Base-by-base conservation (phyloP, 2,329 filamentous ascomycete species). In the Atkinsonella hypoxylon region DNA sequence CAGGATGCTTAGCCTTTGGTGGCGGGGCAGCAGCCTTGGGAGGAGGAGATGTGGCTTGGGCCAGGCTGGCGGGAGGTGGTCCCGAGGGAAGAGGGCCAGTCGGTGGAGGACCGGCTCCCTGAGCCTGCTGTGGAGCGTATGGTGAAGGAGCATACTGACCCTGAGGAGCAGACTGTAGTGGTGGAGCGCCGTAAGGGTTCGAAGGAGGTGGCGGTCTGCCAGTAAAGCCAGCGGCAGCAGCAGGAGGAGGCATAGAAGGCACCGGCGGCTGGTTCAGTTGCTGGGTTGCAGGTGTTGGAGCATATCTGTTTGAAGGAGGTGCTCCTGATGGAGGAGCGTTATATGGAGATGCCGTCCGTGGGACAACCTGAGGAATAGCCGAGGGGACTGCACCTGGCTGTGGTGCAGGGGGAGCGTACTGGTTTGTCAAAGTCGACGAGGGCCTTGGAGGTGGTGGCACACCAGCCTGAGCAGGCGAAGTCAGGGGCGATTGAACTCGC, bases 331-430 rank as follows among this genome's bases (percentile, higher is more conserved):
- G 87, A 49, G 90, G 86, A 38, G 85, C 80, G 60, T 90, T 89
- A 67, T 95, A 96, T 6, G 90, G 90, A 26, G 90, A 95, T 4
- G 85, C 77, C 30, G 85, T 89, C 56, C 89, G 82, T 20, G 82
- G 78, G 48, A 88, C 77, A 18, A 80, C 77, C 41, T 82, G 75
- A 43, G 78, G 78, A 48, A 67, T 58, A 53, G 75, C 69, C 7
- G 75, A 70, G 48, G 79, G 72, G 41, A 83, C 83, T 10, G 82
- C 80, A 58, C 90, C 88, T 2, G 77, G 70, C 74, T 43, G 79
- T 70, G 47, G 81, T 70, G 53, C 81, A 79, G 32, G 78, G 42
- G 81, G 74, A 32, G 65, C 64, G 41, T 70, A 70, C 47, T 65
- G 65, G 54, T 62, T 70, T 36, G 85, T 85, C 15, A 84, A 81